Evolutionary conservation across 2,329 filamentous ascomycete species (phyloP), one percentile per base, ranked within the genome.

Genomic region (Aspergillus pseudotamarii): DNA sequence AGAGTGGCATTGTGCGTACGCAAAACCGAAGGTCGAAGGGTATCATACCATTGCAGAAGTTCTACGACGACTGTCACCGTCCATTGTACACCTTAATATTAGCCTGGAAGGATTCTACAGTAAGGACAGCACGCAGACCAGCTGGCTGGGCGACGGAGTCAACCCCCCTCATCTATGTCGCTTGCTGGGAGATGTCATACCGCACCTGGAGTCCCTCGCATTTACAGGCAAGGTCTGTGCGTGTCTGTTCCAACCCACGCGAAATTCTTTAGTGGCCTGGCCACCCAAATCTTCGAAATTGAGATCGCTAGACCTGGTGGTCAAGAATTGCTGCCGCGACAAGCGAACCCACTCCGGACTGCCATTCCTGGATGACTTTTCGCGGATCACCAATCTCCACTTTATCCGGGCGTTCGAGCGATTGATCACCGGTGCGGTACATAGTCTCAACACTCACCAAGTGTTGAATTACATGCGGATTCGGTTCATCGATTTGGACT

Each of bases 401-500:
- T 93, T 93, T 67, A 92, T 93, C 68, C 81, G 84, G 28, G 86
- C 88, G 0, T 93, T 93, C 69, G 90, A 92, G 76, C 83, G 84
- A 62, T 80, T 93, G 12, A 88, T 93, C 3, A 67, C 91, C 3
- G 83, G 86, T 1, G 88, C 85, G 1, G 86, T 91, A 36, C 83
- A 84, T 55, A 84, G 88, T 3, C 76, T 93, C 53, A 83, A 83
- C 16, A 82, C 81, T 34, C 83, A 91, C 55, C 83, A 84, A 58
- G 79, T 81, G n/a, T 76, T 93, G 36, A 80, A 87, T 51, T 87
- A 88, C 73, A 75, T 93, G 66, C 84, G 90, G 62, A 91, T 93
- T 70, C 87, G 90, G 60, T 93, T 91, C 70, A 88, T 93, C 59
- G 90, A 93, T 75, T 81, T 93, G 6, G 90, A 93, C 72, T 91